Percentiles rank a stretch among this genome's conserved stretches.
Conservation (phyloP, 768 basidiomycete genomes). For the Boletus tylopilopsis region DNA sequence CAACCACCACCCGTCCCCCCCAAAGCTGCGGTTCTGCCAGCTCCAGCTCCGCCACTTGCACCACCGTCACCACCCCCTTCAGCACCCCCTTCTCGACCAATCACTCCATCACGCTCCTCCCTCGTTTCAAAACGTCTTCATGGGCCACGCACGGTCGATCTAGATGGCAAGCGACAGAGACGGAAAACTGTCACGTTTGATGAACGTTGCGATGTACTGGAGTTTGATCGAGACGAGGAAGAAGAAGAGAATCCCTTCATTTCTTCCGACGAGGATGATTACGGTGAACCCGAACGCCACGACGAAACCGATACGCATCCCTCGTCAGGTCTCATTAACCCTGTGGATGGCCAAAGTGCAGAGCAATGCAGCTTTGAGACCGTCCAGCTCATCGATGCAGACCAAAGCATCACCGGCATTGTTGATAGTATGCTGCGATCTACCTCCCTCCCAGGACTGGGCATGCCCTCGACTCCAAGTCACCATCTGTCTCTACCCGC, state of each 20-base stretch:
- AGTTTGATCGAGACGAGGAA: conserved; percentile 70
- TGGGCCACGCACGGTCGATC: conserved; percentile 63
- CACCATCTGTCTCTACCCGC: conserved; percentile 43
- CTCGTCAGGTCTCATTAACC: conserved; percentile 10
- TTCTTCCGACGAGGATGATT: conserved; percentile 35
- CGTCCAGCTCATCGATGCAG: conserved; percentile 41
- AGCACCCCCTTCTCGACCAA: conserved; percentile 40
- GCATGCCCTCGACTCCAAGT: conserved; percentile 31
- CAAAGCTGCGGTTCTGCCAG: conserved; percentile 9
- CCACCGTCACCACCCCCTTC: conserved; percentile 30
- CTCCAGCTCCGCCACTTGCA: conserved; percentile 3
- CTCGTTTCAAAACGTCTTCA: conserved; percentile 71
- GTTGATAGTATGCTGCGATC: conserved; percentile 65
- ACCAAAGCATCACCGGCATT: conserved; percentile 61
- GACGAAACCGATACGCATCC: conserved; percentile 7
- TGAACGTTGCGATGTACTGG: conserved; percentile 77
- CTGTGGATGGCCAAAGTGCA: not conserved
- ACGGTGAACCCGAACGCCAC: conserved; percentile 16
- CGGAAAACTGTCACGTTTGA: conserved; percentile 80
- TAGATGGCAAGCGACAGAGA: conserved; percentile 43
- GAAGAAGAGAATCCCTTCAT: conserved; percentile 47
- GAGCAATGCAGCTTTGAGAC: conserved; percentile 37
- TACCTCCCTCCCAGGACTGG: conserved; percentile 20
- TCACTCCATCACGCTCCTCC: conserved; percentile 50
- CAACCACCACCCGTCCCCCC: conserved; percentile 28